Conservation (phyloP, 495 filamentous ascomycete genomes). For the Aspergillus ostianus region DNA sequence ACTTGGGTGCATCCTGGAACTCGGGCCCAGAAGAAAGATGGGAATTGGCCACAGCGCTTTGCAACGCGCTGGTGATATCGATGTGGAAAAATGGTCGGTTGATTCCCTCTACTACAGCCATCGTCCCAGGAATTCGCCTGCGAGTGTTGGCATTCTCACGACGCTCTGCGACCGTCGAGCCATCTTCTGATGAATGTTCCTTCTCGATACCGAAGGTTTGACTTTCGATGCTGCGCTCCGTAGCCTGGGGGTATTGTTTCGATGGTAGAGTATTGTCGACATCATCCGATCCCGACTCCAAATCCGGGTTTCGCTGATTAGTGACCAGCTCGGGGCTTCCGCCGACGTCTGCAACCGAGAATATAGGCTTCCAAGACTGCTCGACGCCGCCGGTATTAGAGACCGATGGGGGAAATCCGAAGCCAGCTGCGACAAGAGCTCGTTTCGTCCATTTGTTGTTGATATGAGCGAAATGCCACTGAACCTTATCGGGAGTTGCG, state of each 20-base stretch:
- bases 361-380: slow-evolving; percentile 90
- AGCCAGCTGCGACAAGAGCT: slow-evolving; percentile 83
- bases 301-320: slow-evolving; percentile 54
- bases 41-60: slow-evolving; percentile 77
- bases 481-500: slow-evolving; percentile 75
- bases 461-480: slow-evolving; percentile 95
- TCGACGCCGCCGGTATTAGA: slow-evolving; percentile 54
- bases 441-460: slow-evolving; percentile 98
- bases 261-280: slow-evolving; percentile 29
- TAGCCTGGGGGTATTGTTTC: slow-evolving; percentile 39
- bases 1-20: not conserved
- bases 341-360: slow-evolving; percentile 87
- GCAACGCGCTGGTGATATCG: slow-evolving; percentile 86
- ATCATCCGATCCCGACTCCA: slow-evolving; percentile 44
- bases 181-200: slow-evolving; percentile 19
- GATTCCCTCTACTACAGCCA: slow-evolving; percentile 76
- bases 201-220: slow-evolving; percentile 33
- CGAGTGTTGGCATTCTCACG: slow-evolving; percentile 45
- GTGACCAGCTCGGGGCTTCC: slow-evolving; percentile 66
- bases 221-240: slow-evolving; percentile 24
- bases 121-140: slow-evolving; percentile 41
- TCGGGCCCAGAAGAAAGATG: not conserved
- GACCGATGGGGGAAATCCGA: slow-evolving; percentile 70
- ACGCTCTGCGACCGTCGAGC: slow-evolving; percentile 43
- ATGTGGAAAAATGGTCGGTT: slow-evolving; percentile 93